Percentiles rank a stretch among this genome's conserved stretches.
Evolutionary conservation across 805 yeast species (phyloP).

Genomic region (Barnettozyma populi): DNA sequence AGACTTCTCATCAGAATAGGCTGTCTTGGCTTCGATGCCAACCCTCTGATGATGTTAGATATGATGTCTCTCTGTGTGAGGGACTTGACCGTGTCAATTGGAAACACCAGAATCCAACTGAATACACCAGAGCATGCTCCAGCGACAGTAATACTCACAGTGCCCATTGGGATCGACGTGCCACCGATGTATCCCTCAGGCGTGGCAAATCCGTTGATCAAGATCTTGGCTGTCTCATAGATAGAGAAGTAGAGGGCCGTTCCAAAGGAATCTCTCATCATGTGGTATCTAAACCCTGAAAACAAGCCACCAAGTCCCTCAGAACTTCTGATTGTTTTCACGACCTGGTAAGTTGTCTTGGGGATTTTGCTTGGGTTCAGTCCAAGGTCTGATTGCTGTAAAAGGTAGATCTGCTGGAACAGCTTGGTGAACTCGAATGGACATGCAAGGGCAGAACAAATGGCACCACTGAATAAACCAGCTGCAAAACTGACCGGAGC

Average conservation of each 20-base stretch:
- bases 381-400: slow-evolving; percentile 28
- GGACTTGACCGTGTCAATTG: slow-evolving; percentile 76
- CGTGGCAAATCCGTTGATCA: slow-evolving; percentile 27
- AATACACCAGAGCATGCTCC: slow-evolving; percentile 79
- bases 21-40: slow-evolving; percentile 36
- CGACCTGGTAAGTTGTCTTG: slow-evolving; percentile 37
- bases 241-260: slow-evolving; percentile 69
- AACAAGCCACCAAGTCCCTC: slow-evolving; percentile 65
- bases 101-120: slow-evolving; percentile 72
- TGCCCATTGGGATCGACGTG: slow-evolving; percentile 27
- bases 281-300: slow-evolving; percentile 66
- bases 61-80: slow-evolving; percentile 71
- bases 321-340: slow-evolving; percentile 46
- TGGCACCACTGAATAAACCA: slow-evolving; percentile 38
- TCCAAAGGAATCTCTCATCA: slow-evolving; percentile 63
- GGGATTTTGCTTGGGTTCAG: slow-evolving; percentile 30
- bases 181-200: slow-evolving; percentile 29
- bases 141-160: slow-evolving; percentile 52
- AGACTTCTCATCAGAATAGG: slow-evolving; percentile 31
- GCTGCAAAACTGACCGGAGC: slow-evolving; percentile 45
- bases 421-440: slow-evolving; percentile 85
- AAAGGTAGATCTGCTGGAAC: slow-evolving; percentile 62
- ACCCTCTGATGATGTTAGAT: slow-evolving; percentile 54
- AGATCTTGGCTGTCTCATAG: slow-evolving; percentile 67
- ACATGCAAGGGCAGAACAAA: slow-evolving; percentile 61